phyloP scores from a whole-genome alignment of 345 rosid genomes.

The Gossypium mustelinum region DNA sequence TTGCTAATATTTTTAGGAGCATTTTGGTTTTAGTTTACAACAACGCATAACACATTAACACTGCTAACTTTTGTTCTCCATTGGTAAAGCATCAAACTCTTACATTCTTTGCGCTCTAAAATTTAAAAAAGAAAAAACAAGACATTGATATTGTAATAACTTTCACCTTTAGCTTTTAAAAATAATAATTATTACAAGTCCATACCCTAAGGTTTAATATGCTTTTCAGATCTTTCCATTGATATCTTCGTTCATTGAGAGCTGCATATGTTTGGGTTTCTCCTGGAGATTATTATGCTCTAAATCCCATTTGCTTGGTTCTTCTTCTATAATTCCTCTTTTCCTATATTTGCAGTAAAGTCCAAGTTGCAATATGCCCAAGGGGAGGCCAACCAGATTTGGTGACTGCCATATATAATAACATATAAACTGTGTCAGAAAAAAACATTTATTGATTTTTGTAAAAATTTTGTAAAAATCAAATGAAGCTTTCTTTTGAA shows the following conservation, averaged over 20 bases:
- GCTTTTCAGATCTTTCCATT: constrained; percentile 23
- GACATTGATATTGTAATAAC: too few relatives aligned
- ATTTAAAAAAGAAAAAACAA: too few relatives aligned
- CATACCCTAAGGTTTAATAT: neutral
- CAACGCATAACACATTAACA: too few relatives aligned
- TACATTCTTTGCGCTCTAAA: too few relatives aligned
- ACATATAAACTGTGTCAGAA: neutral
- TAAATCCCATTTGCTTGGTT: constrained; percentile 40
- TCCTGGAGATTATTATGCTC: constrained; percentile 33
- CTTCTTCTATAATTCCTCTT: constrained; percentile 34
- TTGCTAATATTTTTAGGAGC: too few relatives aligned
- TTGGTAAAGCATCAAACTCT: too few relatives aligned
- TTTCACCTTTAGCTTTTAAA: too few relatives aligned
- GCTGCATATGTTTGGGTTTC: constrained; percentile 36
- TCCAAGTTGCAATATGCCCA: neutral
- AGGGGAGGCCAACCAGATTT: constrained; percentile 6
- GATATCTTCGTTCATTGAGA: constrained; percentile 14
- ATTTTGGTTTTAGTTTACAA: too few relatives aligned
- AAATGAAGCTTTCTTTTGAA: too few relatives aligned
- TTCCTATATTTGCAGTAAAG: neutral
- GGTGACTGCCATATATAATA: neutral
- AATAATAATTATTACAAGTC: too few relatives aligned
- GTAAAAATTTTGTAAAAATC: too few relatives aligned
- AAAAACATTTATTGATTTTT: neutral
- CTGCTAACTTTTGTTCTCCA: too few relatives aligned